Base-by-base conservation (phyloP, 2,329 filamentous ascomycete species). In the Parasarocladium wereldwijsianum region DNA sequence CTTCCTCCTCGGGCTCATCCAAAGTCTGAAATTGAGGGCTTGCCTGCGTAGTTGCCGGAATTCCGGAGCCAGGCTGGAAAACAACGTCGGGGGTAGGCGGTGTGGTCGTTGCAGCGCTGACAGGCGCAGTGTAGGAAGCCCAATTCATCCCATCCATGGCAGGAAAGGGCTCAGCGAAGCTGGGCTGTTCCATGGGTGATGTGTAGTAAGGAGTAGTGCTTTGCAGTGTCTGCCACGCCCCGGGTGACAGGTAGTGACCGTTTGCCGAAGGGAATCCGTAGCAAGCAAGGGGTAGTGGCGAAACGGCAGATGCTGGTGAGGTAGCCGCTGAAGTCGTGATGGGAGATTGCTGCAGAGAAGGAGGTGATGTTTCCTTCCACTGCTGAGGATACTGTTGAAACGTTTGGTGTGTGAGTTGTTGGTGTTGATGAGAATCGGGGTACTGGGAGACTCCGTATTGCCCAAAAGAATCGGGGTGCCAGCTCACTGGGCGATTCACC, bases 401-500 rank as follows among this genome's bases (percentile, higher is more conserved):
- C 17, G 51, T 34, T 33, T 51, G 49, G 13, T 55, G 55, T 24
- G 27, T 43, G 29, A 44, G 36, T 40, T 50, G 44, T 31, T 57
- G 52, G 27, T 52, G 48, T 35, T 51, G 50, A 11, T 54, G 46
- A 43, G 47, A 17, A 28, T 22, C 32, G 17, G 12, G 23, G 19
- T 21, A 11, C 4, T 16, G 14, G 6, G 18, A 20, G n/a, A 15
- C 8, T 13, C 24, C 19, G 12, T 23, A 39, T 25, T 49, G 50
- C 13, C 58, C 50, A 34, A 68, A 60, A 8, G 75, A 68, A 14
- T 68, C 66, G 3, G 78, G 76, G 47, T 85, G 80, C 80, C 80
- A 85, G 58, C 78, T 84, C 26, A 81, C 58, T 5, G 79, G 78
- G 24, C 79, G 66, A 31, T 54, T 53, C 22, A 60, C 51, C 43